Evolutionary conservation across 805 yeast species (phyloP).

Genomic region (Wilhelminamyces savonicus): DNA sequence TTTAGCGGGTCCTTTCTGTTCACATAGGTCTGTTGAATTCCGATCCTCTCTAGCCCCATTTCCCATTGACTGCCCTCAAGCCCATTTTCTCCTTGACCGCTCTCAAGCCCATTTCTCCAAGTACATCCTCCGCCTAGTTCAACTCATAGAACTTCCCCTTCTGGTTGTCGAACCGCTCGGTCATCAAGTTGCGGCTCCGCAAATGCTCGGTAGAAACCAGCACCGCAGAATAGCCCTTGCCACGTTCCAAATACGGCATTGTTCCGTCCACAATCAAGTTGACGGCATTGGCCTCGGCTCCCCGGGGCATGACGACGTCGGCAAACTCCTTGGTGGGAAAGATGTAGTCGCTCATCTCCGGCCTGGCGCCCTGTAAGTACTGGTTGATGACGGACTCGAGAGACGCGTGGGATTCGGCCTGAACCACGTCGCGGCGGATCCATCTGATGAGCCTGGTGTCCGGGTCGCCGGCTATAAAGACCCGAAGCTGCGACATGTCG

Average conservation of each 20-base stretch:
- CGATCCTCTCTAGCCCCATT: too few relatives aligned
- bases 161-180: slow-evolving; percentile 31
- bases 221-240: slow-evolving; percentile 1
- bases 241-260: slow-evolving; percentile 31
- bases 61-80: too few relatives aligned
- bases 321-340: slow-evolving; percentile 66
- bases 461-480: slow-evolving; percentile 78
- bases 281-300: slow-evolving; percentile 55
- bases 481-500: slow-evolving; percentile 52
- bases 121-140: slow-evolving; percentile 7
- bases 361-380: slow-evolving; percentile 53
- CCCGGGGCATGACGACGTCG: slow-evolving; percentile 69
- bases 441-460: slow-evolving; percentile 80
- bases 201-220: slow-evolving; percentile 15
- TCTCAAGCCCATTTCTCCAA: background rate
- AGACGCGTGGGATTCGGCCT: slow-evolving; percentile 3
- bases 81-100: background rate
- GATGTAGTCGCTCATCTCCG: slow-evolving; percentile 63
- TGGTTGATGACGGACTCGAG: slow-evolving; percentile 33
- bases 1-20: too few relatives aligned
- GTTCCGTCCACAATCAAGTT: slow-evolving; percentile 61
- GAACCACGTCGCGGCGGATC: slow-evolving; percentile 43
- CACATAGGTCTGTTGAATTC: too few relatives aligned
- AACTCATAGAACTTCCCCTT: slow-evolving; percentile 41
- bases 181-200: slow-evolving; percentile 16